phyloP scores from a whole-genome alignment of 352 stramenopile genomes.

The Phytophthora brassicae region DNA sequence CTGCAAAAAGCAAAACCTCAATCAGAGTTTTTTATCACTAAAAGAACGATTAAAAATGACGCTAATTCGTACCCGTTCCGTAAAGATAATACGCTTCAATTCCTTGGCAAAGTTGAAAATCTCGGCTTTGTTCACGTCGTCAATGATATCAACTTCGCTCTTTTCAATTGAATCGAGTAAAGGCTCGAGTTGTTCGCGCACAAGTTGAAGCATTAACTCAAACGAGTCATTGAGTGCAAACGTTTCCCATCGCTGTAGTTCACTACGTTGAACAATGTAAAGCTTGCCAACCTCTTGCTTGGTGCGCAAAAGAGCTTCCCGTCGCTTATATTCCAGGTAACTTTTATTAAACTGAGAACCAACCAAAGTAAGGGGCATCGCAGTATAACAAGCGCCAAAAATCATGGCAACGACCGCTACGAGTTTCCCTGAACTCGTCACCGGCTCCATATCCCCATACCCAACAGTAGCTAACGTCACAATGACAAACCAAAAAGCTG shows the following conservation, averaged over 20 bases:
- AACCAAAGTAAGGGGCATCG: constrained; percentile 79
- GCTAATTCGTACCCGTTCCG: constrained; percentile 46
- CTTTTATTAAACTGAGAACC: constrained; percentile 84
- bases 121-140: constrained; percentile 42
- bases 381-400: constrained; percentile 80
- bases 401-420: constrained; percentile 80
- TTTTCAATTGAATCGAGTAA: constrained; percentile 48
- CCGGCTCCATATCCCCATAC: constrained; percentile 78
- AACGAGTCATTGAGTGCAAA: constrained; percentile 62
- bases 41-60: too few relatives aligned
- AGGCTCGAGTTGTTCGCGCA: constrained; percentile 41
- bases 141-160: constrained; percentile 46
- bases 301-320: constrained; percentile 65
- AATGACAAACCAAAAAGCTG: constrained; percentile 85
- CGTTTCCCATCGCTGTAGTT: constrained; percentile 52
- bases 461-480: constrained; percentile 73
- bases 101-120: constrained; percentile 37
- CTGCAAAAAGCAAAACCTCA: constrained; percentile 27
- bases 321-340: constrained; percentile 77
- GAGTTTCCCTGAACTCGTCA: constrained; percentile 65
- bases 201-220: constrained; percentile 35
- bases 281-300: constrained; percentile 77
- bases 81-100: constrained; percentile 55
- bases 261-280: constrained; percentile 40
- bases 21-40: too few relatives aligned